A percentile compares a stretch with the other conserved stretches of the same genome.
phyloP scores from a whole-genome alignment of 1,284 basidiomycete genomes.

The Malassezia cuniculi region DNA sequence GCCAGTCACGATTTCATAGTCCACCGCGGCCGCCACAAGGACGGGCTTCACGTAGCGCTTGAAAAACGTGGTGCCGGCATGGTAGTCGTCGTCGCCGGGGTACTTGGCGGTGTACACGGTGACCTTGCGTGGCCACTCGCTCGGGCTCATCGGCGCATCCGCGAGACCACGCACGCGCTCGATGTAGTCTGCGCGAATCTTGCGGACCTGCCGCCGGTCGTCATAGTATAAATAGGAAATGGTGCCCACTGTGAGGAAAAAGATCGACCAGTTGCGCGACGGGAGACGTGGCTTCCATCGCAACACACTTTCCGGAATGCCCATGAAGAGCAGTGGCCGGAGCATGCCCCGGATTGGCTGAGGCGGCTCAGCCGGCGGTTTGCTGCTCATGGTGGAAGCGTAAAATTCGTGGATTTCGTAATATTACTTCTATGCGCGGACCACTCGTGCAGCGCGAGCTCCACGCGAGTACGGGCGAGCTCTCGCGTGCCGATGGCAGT shows the following conservation, averaged over 20 bases:
- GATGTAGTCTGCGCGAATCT: constrained; percentile 64
- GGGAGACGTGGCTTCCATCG: constrained; percentile 54
- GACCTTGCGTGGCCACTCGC: constrained; percentile 66
- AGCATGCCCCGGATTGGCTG: constrained; percentile 26
- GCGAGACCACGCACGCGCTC: constrained; percentile 65
- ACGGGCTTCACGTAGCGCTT: constrained; percentile 95
- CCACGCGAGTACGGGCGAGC: constrained; percentile 10
- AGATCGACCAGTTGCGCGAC: constrained; percentile 85
- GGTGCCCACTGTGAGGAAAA: constrained; percentile 62
- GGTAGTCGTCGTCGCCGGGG: constrained; percentile 85
- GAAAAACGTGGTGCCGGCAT: constrained; percentile 73
- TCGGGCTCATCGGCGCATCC: constrained; percentile 56
- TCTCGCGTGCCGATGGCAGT: constrained; percentile 27
- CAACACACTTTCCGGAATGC: constrained; percentile 48
- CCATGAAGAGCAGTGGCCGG: constrained; percentile 48
- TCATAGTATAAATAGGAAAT: constrained; percentile 65
- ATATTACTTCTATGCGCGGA: too few relatives aligned
- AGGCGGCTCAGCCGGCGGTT: too few relatives aligned
- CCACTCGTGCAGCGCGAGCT: constrained; percentile 18
- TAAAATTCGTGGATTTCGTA: too few relatives aligned
- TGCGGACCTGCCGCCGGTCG: constrained; percentile 65
- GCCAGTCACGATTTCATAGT: constrained; percentile 72
- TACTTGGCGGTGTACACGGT: constrained; percentile 76
- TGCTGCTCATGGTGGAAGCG: too few relatives aligned
- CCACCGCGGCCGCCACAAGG: constrained; percentile 80